phyloP scores from a whole-genome alignment of 345 rosid genomes.

The Lepidium sativum region DNA sequence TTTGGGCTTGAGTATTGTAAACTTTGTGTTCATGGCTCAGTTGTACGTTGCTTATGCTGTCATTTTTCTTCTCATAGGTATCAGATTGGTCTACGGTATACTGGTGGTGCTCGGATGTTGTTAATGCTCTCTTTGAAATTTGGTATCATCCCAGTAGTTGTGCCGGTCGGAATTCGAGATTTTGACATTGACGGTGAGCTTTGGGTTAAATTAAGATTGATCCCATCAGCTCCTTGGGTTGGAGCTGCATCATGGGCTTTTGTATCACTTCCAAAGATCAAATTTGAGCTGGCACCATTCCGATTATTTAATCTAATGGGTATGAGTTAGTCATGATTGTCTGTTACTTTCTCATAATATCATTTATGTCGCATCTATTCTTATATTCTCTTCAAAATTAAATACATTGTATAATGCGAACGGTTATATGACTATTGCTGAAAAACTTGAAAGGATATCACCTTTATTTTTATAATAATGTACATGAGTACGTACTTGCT shows the following conservation, averaged over 20 bases:
- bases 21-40: background rate
- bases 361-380: background rate
- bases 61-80: constrained; percentile 45
- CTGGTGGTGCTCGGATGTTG: constrained; percentile 95
- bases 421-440: no score
- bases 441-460: background rate
- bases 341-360: constrained; percentile 4
- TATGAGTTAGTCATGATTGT: constrained; percentile 28
- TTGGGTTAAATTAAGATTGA: constrained; percentile 95
- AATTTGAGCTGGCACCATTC: constrained; percentile 88
- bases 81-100: constrained; percentile 91
- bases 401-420: background rate
- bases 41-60: constrained; percentile 17
- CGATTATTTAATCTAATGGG: constrained; percentile 95
- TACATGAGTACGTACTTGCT: constrained; percentile 4
- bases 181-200: constrained; percentile 98
- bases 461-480: background rate
- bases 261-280: constrained; percentile 94
- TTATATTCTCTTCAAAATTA: background rate
- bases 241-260: constrained; percentile 97
- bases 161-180: constrained; percentile 91
- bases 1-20: background rate
- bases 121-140: constrained; percentile 82
- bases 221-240: constrained; percentile 87
- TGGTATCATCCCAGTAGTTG: constrained; percentile 68